Evolutionary conservation across 2,329 filamentous ascomycete species (phyloP).

Genomic region (Chalaropsis ovoidea): DNA sequence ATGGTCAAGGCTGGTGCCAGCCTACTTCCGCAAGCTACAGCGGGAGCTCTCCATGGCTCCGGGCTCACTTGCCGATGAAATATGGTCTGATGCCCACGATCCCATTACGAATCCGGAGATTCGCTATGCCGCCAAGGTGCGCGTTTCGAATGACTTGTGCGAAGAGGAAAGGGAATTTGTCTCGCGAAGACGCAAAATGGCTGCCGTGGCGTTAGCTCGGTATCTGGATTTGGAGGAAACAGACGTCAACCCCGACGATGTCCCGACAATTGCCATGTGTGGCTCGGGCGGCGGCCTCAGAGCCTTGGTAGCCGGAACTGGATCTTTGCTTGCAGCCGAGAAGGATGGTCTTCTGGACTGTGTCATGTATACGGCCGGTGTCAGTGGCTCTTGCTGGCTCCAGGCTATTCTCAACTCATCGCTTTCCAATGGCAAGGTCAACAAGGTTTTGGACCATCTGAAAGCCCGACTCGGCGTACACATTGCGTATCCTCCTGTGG

Average conservation of each 20-base stretch:
- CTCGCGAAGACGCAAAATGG: conserved; percentile 55
- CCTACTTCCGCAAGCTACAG: conserved; percentile 71
- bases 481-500: conserved; percentile 82
- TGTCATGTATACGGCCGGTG: conserved; percentile 86
- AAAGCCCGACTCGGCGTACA: conserved; percentile 78
- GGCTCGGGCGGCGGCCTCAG: conserved; percentile 86
- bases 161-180: conserved; percentile 71
- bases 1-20: conserved; percentile 70
- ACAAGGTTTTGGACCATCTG: conserved; percentile 67
- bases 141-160: conserved; percentile 72
- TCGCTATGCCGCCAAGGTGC: conserved; percentile 65
- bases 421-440: conserved; percentile 57
- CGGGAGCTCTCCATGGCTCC: conserved; percentile 77
- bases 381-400: conserved; percentile 93
- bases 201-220: conserved; percentile 62
- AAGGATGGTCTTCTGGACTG: conserved; percentile 90
- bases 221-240: conserved; percentile 71
- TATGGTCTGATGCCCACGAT: conserved; percentile 86
- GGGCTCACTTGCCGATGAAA: conserved; percentile 80
- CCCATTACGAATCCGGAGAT: conserved; percentile 80
- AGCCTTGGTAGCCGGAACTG: conserved; percentile 77
- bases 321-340: conserved; percentile 72
- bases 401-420: conserved; percentile 80
- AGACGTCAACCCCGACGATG: conserved; percentile 83
- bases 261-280: conserved; percentile 87